Base-by-base conservation (phyloP, 345 rosid genomes). In the Eucalyptus cloeziana region DNA sequence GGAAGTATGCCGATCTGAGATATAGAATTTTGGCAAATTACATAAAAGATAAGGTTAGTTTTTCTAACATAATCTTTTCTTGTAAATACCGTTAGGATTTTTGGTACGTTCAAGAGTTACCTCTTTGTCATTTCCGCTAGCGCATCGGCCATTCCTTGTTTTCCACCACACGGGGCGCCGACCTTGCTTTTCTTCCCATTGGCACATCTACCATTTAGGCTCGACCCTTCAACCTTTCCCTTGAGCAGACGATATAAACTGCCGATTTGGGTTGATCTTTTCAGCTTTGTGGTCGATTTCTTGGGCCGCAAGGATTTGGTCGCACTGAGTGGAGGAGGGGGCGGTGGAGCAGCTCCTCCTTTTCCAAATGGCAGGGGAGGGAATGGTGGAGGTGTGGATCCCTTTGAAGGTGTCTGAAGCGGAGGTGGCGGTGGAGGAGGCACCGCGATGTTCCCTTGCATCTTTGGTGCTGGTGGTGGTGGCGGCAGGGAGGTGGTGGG, bases 71-170 rank as follows among this genome's bases (percentile, higher is more conserved):
- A 22, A 21, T 21, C 47, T 76, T 40, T 76, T 40, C 83, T 76
- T 76, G 47, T 40, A 10, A 76, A 12, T 40, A 76, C 47, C 5
- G 27, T 10, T 37, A 37, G 83, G 83, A 76, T 76, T 40, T 76
- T 24, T 76, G 25, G 14, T 40, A 15, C 83, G 7, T 37, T 62
- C 10, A 30, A 40, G 51, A 49, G 56, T 50, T 90, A 94, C 95
- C 98, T 96, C 92, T 94, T 97, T 51, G 99, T 96, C 91, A 96
- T 97, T 94, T 98, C 99, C 60, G 98, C 97, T 17, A 98, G 94
- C 60, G 99, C 99, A 93, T 97, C 99, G 54, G 99, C 99, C 99
- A 98, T 95, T 91, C 99, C 99, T 94, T 96, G 97, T 90, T 97
- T 96, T 79, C 96, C 98, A 83, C 94, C 92, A 7, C 88, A 62